phyloP scores from a whole-genome alignment of 2,329 filamentous ascomycete genomes.

The Sclerotinia borealis region DNA sequence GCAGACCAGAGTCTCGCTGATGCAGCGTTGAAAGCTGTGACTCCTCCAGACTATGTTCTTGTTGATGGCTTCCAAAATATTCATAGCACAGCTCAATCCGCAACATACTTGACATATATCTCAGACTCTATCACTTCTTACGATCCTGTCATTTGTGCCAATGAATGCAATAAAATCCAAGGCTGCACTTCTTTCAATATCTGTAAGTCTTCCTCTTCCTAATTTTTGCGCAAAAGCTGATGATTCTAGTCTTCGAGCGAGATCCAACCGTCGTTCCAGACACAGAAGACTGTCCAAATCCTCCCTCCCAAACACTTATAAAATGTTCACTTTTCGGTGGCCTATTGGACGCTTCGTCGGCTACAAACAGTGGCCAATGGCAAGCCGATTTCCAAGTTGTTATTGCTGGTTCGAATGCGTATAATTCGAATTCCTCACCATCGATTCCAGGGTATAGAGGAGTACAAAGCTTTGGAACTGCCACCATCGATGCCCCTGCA shows the following conservation, averaged over 20 bases:
- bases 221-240: neutral
- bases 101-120: constrained; percentile 12
- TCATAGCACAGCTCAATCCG: neutral
- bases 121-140: constrained; percentile 9
- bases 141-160: constrained; percentile 10
- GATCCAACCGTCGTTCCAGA: constrained; percentile 9
- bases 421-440: constrained; percentile 10
- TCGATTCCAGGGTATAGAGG: constrained; percentile 24
- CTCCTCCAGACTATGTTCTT: neutral
- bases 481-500: constrained; percentile 31
- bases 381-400: constrained; percentile 12
- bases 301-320: constrained; percentile 9
- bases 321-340: constrained; percentile 13
- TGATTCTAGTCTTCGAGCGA: constrained; percentile 1
- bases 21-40: constrained; percentile 4
- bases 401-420: constrained; percentile 10
- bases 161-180: constrained; percentile 9
- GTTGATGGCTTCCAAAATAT: constrained; percentile 3
- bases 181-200: constrained; percentile 12
- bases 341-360: neutral
- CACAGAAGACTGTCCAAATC: constrained; percentile 3
- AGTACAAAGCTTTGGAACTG: constrained; percentile 28
- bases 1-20: neutral
- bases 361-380: constrained; percentile 7
- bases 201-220: neutral